Evolutionary conservation across 2,329 filamentous ascomycete genomes (phyloP).

Genomic region (Ophiocordyceps australis): DNA sequence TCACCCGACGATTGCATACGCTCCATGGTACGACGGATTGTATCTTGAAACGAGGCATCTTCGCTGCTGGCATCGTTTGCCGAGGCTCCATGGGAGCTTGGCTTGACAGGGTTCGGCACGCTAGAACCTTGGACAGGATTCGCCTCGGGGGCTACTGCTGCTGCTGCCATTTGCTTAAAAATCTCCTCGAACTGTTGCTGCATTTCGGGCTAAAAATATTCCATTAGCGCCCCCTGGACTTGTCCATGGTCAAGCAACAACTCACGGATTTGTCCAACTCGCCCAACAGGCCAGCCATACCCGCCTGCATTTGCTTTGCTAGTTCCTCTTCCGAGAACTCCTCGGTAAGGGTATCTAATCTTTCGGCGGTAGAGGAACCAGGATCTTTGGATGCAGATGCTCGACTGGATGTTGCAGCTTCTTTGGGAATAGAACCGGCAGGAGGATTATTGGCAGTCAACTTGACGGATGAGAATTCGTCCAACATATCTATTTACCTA

Average conservation of each 20-base stretch:
- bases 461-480: slow-evolving; percentile 64
- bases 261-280: slow-evolving; percentile 45
- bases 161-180: slow-evolving; percentile 51
- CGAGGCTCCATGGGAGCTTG: slow-evolving; percentile 8
- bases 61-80: slow-evolving; percentile 19
- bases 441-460: slow-evolving; percentile 12
- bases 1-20: slow-evolving; percentile 84
- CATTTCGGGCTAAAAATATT: slow-evolving; percentile 40
- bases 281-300: slow-evolving; percentile 71
- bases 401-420: no score
- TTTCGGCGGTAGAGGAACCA: no score
- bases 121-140: slow-evolving; percentile 5
- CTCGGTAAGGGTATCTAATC: no score
- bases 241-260: not conserved
- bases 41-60: slow-evolving; percentile 66
- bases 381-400: no score
- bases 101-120: slow-evolving; percentile 7
- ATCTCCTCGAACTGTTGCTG: slow-evolving; percentile 63
- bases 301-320: slow-evolving; percentile 68
- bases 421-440: no score
- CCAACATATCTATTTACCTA: slow-evolving; percentile 86
- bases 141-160: slow-evolving; percentile 15
- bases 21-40: slow-evolving; percentile 86
- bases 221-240: not conserved
- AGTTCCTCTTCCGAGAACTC: slow-evolving; percentile 57